Evolutionary conservation across 1,284 basidiomycete genomes (phyloP).

Genomic region (Ceratobasidium theobromae): DNA sequence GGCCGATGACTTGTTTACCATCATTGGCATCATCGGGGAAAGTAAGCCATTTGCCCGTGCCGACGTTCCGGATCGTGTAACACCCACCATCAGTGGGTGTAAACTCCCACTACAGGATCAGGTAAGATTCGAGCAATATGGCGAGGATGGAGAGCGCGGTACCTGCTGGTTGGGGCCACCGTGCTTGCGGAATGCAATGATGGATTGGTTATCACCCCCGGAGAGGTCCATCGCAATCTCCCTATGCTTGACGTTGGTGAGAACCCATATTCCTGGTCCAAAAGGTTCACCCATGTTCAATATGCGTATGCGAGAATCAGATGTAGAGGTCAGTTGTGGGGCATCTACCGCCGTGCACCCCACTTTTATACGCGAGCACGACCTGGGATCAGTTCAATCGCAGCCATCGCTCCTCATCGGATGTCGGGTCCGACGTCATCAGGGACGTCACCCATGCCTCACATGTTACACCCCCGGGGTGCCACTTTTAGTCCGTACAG

Average conservation of each 20-base stretch:
- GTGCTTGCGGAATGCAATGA: conserved; percentile 4
- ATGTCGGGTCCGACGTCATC: conserved; percentile 5
- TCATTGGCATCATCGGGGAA: conserved; percentile 24
- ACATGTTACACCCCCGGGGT: not conserved
- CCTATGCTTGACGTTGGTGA: conserved; percentile 15
- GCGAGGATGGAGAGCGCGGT: not conserved
- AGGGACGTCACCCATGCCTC: conserved; percentile 5
- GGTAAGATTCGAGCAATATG: not conserved
- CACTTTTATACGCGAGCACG: conserved; percentile 1
- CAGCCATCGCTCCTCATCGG: conserved; percentile 23
- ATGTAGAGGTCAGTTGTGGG: not conserved
- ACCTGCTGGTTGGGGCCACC: conserved; percentile 24
- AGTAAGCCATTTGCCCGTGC: not conserved
- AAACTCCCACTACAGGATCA: conserved; percentile 14
- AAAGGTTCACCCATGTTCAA: conserved; percentile 19
- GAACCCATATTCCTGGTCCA: not conserved
- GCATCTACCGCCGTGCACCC: not conserved
- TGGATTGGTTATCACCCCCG: conserved; percentile 1
- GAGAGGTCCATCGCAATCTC: conserved; percentile 17
- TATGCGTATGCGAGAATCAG: too few species aligned
- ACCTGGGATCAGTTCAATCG: not conserved
- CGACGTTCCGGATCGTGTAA: conserved; percentile 2
- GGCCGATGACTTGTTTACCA: conserved; percentile 24
- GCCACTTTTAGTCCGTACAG: not conserved
- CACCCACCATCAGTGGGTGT: not conserved